phyloP scores from a whole-genome alignment of 345 rosid genomes.

The Hibiscus tridactylites region DNA sequence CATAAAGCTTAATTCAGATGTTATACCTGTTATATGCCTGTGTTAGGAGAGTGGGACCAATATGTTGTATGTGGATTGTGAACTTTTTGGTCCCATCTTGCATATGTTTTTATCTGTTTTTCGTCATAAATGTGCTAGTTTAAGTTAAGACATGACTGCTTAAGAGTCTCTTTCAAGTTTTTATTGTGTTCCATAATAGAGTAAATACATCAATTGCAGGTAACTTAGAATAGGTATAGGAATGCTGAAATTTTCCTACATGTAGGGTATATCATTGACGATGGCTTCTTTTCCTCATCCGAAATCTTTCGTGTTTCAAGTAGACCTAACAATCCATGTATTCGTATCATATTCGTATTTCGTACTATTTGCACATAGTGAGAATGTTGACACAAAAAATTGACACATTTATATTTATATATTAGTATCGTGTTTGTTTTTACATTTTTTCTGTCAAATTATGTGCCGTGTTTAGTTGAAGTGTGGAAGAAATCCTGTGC shows the following conservation, averaged over 20 bases:
- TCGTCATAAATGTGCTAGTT: background rate
- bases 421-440: background rate
- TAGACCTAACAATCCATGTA: background rate
- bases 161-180: conserved; percentile 2
- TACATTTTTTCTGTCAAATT: background rate
- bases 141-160: background rate
- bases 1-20: background rate
- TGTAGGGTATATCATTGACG: background rate
- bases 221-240: background rate
- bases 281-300: background rate
- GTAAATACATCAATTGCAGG: background rate
- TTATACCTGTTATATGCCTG: background rate
- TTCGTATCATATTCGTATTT: background rate
- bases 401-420: no score
- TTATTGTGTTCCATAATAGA: background rate
- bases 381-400: background rate
- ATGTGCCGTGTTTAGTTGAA: background rate
- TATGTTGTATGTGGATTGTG: background rate
- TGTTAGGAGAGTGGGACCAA: background rate
- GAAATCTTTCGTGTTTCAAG: background rate
- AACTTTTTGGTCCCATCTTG: background rate
- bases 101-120: background rate
- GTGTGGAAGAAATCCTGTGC: background rate
- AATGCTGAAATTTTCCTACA: background rate
- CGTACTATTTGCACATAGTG: no score